phyloP scores from a whole-genome alignment of 805 yeast species.

The Metschnikowia proteae region DNA sequence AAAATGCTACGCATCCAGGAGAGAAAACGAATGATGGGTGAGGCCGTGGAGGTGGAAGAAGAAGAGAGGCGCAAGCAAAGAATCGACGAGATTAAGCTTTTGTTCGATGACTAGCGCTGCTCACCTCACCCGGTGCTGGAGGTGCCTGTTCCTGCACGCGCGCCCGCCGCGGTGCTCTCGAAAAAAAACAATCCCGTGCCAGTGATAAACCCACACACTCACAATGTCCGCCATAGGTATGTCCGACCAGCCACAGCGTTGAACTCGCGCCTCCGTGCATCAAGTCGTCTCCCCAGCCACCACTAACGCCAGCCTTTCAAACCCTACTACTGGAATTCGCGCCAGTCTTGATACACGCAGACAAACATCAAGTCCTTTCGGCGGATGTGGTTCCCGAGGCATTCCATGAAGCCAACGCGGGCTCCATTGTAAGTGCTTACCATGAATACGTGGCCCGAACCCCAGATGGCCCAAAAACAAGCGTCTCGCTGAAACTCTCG shows the following conservation, averaged over 20 bases:
- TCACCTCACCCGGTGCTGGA: not conserved
- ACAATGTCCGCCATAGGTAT: slow-evolving; percentile 1
- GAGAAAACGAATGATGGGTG: slow-evolving; percentile 75
- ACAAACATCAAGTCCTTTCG: slow-evolving; percentile 9
- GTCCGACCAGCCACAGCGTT: slow-evolving; percentile 24
- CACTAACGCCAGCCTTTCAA: slow-evolving; percentile 9
- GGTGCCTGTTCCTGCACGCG: not conserved
- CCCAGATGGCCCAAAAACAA: slow-evolving; percentile 28
- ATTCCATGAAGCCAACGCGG: slow-evolving; percentile 46
- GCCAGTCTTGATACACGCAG: slow-evolving; percentile 11
- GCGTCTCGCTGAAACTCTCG: slow-evolving; percentile 42
- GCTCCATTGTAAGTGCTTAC: slow-evolving; percentile 42
- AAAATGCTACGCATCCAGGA: slow-evolving; percentile 87
- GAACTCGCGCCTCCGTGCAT: slow-evolving; percentile 17
- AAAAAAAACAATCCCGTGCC: slow-evolving; percentile 3
- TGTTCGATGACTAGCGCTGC: slow-evolving; percentile 47
- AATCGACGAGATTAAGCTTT: slow-evolving; percentile 67
- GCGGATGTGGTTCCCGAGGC: slow-evolving; percentile 37
- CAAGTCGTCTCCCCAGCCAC: too few species aligned
- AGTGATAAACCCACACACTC: not conserved
- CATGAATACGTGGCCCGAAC: slow-evolving; percentile 29
- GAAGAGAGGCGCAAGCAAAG: slow-evolving; percentile 67
- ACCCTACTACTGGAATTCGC: slow-evolving; percentile 17
- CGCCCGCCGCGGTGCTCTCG: not conserved
- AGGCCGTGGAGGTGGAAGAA: slow-evolving; percentile 70